A percentile compares a stretch with the other conserved stretches of the same genome.
phyloP scores from a whole-genome alignment of 306 rosid genomes.

The Adenanthera pavonina region DNA sequence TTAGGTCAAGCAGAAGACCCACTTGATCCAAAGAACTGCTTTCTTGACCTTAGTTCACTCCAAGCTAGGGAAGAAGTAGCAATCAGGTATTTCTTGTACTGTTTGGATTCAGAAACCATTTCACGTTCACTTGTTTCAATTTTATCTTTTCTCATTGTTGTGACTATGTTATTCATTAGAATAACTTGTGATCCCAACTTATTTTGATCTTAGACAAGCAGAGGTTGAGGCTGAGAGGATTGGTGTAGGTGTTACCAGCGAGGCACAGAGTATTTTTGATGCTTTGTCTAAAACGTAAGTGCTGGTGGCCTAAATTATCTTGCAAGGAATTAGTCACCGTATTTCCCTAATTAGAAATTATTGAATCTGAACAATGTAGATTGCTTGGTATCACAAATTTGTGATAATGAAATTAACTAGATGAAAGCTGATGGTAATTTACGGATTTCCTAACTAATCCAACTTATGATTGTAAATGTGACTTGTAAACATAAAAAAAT shows the following conservation, averaged over 20 bases:
- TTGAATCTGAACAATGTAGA: not conserved
- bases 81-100: conserved; percentile 46
- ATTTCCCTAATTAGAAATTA: not conserved
- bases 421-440: not conserved
- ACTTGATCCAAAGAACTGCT: conserved; percentile 59
- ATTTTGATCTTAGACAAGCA: conserved; percentile 55
- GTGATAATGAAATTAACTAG: not conserved
- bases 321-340: not conserved
- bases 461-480: not conserved
- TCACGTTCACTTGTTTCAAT: not conserved
- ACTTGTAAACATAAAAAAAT: not conserved
- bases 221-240: conserved; percentile 71
- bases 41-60: conserved; percentile 58
- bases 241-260: conserved; percentile 72
- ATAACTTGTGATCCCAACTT: not conserved
- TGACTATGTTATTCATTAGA: not conserved
- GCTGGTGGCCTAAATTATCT: not conserved
- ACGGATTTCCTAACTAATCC: not conserved
- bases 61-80: conserved; percentile 66
- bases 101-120: not conserved
- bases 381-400: not conserved
- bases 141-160: not conserved
- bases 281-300: conserved; percentile 78
- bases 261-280: conserved; percentile 73
- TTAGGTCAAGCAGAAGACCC: conserved; percentile 67